Conservation (phyloP, 2,329 filamentous ascomycete species). For the Colletotrichum paranaense region DNA sequence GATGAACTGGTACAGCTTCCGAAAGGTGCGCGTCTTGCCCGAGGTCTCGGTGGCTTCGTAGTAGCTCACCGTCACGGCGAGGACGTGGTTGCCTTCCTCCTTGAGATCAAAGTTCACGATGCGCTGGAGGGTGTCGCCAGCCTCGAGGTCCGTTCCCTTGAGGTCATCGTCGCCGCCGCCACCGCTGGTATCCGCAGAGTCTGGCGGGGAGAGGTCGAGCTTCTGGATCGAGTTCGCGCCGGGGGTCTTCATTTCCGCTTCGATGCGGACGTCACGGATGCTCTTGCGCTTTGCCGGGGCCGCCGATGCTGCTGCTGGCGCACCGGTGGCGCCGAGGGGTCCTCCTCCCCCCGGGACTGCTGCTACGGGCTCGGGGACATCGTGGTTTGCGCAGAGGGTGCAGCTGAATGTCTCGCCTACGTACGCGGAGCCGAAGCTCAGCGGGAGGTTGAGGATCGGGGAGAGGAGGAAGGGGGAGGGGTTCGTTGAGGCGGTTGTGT, state of each 20-base stretch:
- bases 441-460: slow-evolving; percentile 82
- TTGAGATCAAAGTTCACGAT: slow-evolving; percentile 89
- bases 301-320: background rate
- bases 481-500: slow-evolving; percentile 55
- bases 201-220: slow-evolving; percentile 66
- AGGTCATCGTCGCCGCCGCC: background rate
- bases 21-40: slow-evolving; percentile 83
- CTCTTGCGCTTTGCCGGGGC: slow-evolving; percentile 49
- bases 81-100: slow-evolving; percentile 92
- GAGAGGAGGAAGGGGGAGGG: slow-evolving; percentile 67
- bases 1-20: slow-evolving; percentile 96
- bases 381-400: slow-evolving; percentile 96
- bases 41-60: slow-evolving; percentile 83
- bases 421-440: slow-evolving; percentile 93
- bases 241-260: slow-evolving; percentile 96
- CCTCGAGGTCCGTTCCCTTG: slow-evolving; percentile 61
- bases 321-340: background rate
- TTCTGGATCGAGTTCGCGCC: slow-evolving; percentile 68
- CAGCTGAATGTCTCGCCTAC: slow-evolving; percentile 96
- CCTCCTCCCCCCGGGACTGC: slow-evolving; percentile 4
- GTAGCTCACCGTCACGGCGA: slow-evolving; percentile 94
- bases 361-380: slow-evolving; percentile 55
- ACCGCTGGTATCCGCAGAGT: background rate
- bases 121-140: slow-evolving; percentile 79
- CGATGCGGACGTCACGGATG: slow-evolving; percentile 82